Evolutionary conservation across 306 rosid species (phyloP), one percentile per base, ranked within the genome.

Genomic region (Lathyrus tuberosus): DNA sequence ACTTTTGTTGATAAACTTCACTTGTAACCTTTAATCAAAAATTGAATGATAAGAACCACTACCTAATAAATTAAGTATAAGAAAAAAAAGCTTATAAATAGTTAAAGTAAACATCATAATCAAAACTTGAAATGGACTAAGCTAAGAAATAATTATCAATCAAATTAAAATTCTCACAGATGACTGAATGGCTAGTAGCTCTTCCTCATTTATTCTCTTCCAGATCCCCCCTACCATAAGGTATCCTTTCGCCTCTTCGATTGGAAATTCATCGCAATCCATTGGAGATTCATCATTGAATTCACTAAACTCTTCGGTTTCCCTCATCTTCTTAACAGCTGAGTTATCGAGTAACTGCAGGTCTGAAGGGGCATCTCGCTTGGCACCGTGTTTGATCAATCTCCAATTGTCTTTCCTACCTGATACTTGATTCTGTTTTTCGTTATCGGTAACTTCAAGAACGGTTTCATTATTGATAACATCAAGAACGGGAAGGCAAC

Each of bases 401-500:
- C 79, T 85, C 76, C 68, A 31, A 51, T 71, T 67, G 63, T 62
- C 79, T 58, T 76, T 62, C 47, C 37, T 46, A 73, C 65, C 81
- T 6, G 31, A 30, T 61, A 40, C 35, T 17, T 74, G 79, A 73
- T 72, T 70, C 46, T 72, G 62, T 31, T 75, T 20, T 3, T 13
- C 9, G 17, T 64, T 52, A 9, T 30, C 72, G 30, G 53, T 42
- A 64, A 5, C 40, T 77, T 91, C 86, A 5, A 89, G 90, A 44
- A 74, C 69, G 8, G 96, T 42, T 4, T 16, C 8, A 53, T 63
- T 51, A 10, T 28, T 72, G 42, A 64, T 35, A 60, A 4, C 37
- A 78, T 90, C 86, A 4, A 94, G 91, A 43, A 74, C 65, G 8
- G 99, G 96, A 74, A 81, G 84, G 61, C 78, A 43, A 15, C 99